phyloP scores from a whole-genome alignment of 2,329 filamentous ascomycete species.

The Colletotrichum noveboracense region DNA sequence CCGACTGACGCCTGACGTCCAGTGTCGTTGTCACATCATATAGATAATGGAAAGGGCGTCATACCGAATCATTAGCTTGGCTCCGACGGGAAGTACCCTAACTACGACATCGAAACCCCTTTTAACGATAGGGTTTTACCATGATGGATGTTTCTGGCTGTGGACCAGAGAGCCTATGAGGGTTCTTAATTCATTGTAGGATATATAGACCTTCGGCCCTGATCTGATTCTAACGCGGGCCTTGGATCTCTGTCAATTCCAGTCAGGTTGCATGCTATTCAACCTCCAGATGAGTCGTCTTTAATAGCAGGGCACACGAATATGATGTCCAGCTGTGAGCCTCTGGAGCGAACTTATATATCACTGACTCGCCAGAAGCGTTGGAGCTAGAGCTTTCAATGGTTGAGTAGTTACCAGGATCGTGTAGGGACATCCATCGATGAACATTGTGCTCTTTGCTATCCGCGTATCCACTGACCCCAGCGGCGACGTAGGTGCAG shows the following conservation, averaged over 20 bases:
- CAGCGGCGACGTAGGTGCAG: too few relatives aligned
- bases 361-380: neutral
- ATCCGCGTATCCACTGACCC: neutral
- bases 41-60: neutral
- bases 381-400: neutral
- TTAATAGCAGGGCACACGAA: neutral
- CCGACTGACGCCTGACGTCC: too few relatives aligned
- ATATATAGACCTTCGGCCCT: neutral
- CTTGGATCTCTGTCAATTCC: neutral
- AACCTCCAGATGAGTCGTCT: neutral
- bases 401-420: neutral
- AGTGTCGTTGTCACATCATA: neutral
- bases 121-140: rapidly evolving
- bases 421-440: neutral
- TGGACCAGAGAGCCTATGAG: neutral
- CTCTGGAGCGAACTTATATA: neutral
- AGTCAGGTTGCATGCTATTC: neutral
- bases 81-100: too few relatives aligned
- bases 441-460: neutral
- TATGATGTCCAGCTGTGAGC: neutral
- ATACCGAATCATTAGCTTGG: too few relatives aligned
- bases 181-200: neutral
- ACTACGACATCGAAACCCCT: neutral
- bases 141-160: neutral
- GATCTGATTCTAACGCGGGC: neutral